These are phyloP conservation scores for Blastocystis sp. DNA, from an alignment of 352 stramenopile genomes.

Conservation along the genomic window DNA sequence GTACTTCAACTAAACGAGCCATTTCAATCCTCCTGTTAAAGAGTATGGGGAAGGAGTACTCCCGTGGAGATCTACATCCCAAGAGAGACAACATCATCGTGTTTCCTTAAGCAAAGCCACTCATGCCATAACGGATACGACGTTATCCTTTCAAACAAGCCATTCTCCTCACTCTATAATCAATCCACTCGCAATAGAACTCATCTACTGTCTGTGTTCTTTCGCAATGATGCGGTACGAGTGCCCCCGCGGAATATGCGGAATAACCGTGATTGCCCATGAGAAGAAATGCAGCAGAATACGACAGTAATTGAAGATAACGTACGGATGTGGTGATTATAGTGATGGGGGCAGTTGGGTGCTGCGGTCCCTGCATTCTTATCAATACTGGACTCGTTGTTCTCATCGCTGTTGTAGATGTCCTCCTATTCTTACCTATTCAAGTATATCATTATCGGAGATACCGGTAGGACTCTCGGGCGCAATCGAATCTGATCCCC, in stretches of 20 bases:
- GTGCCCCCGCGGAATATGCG: background rate
- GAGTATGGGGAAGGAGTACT: too few species aligned
- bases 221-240: too few species aligned
- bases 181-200: too few species aligned
- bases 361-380: too few species aligned
- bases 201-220: too few species aligned
- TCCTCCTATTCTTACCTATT: conserved; percentile 89
- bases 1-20: conserved; percentile 56
- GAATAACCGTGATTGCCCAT: background rate
- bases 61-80: too few species aligned
- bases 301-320: background rate
- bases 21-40: too few species aligned
- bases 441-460: conserved; percentile 98
- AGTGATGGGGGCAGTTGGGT: too few species aligned
- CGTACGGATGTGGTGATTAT: background rate
- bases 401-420: conserved; percentile 74
- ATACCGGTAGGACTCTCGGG: conserved; percentile 82
- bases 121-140: background rate
- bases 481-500: conserved; percentile 24
- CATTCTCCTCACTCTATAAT: background rate
- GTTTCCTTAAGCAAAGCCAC: background rate
- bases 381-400: background rate
- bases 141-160: background rate
- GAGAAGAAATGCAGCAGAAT: background rate
- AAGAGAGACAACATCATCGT: background rate